Base-by-base conservation (phyloP, 352 stramenopile genomes). In the Globisporangium perplexum region DNA sequence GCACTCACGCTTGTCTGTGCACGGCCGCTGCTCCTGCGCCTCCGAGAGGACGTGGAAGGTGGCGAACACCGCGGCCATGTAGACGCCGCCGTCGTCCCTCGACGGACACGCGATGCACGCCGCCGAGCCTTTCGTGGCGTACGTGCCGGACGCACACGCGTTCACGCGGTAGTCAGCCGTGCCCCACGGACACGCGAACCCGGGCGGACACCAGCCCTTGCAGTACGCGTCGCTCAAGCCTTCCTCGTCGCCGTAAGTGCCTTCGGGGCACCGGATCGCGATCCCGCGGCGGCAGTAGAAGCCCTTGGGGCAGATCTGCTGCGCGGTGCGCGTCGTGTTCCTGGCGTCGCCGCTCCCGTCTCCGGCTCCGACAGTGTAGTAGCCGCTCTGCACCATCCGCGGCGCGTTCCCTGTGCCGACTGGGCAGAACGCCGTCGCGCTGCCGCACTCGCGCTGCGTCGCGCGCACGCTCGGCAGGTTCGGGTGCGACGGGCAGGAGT, bases 211-310 rank as follows among this genome's bases (percentile, higher is more conserved):
- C 74, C 72, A 86, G 0, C 83, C 83, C 15, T 54, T 64, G 54
- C 83, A 96, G 23, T 68, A 67, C 1, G 50, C 54, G 20, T 60
- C 68, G 28, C 65, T 88, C 0, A 90, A 55, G 1, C 75, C 71
- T 47, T 83, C 63, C 0, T 52, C 33, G 24, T 83, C 63, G 14
- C 81, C 75, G 50, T 78, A 93, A 0, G 70, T 87, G 30, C 86
- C 82, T 51, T 74, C 69, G 6, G 82, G 82, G 65, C 79, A 91
- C 7, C 67, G 72, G 18, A 85, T 80, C 31, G 66, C 57, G 48
- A 90, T 74, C n/a, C 82, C 84, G 31, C 72, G 70, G 4, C 69
- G 74, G 53, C 88, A 96, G 52, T 86, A 96, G 42, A 68, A 88
- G 3, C 84, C 83, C 14, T 50, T 46, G 0, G 81, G 72, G 53